Conservation (phyloP, 2,329 filamentous ascomycete genomes). For the Pseudocercospora eumusae region DNA sequence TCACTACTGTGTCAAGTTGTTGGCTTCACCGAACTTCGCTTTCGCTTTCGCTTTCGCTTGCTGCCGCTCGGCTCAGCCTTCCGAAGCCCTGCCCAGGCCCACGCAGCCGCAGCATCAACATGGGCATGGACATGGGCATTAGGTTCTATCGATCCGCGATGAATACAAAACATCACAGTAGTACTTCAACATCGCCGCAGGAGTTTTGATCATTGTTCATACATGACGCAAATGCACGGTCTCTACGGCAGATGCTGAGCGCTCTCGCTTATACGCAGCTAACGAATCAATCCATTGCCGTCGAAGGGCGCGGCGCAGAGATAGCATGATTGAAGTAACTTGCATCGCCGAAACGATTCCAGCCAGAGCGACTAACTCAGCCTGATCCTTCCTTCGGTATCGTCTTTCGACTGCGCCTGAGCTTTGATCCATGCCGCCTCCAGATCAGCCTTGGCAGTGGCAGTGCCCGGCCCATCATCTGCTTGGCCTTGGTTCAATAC, state of each 20-base stretch:
- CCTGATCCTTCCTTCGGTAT: neutral
- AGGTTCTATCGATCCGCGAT: too few species aligned
- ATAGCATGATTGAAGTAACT: neutral
- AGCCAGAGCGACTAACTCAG: neutral
- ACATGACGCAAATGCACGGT: neutral
- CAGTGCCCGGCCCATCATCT: conserved; percentile 16
- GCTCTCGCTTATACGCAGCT: neutral
- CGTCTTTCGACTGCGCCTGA: conserved; percentile 3
- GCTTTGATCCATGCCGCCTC: conserved; percentile 30
- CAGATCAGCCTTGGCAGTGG: conserved; percentile 22
- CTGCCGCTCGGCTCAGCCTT: neutral
- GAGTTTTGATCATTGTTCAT: neutral
- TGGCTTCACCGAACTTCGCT: neutral
- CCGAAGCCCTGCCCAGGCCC: neutral
- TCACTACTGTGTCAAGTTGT: too few species aligned
- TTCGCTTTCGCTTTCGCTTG: neutral
- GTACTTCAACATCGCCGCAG: neutral
- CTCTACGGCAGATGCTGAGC: neutral
- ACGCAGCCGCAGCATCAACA: too few species aligned
- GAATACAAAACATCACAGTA: neutral
- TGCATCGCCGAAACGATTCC: neutral
- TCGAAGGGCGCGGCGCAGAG: neutral
- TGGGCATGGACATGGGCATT: too few species aligned
- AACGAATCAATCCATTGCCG: neutral
- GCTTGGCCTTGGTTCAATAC: conserved; percentile 24